These are phyloP conservation scores for Tardiomyces depauwii DNA, from an alignment of 1,139 yeast species.

Conservation along the genomic window DNA sequence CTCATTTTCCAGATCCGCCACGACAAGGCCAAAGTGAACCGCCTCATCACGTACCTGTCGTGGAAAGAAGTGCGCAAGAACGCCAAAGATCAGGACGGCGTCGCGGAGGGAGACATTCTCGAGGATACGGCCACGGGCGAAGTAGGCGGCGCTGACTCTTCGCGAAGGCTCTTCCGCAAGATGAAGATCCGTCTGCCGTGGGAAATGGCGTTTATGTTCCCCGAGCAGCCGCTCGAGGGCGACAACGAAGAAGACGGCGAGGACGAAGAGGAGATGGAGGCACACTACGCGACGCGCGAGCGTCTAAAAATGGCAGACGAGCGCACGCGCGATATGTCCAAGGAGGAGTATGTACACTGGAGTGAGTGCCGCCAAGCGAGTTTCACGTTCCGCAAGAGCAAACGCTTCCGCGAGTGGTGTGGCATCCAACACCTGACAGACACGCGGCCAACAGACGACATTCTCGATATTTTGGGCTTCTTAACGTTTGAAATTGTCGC, in stretches of 20 bases:
- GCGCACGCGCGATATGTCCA: slow-evolving; percentile 85
- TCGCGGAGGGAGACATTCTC: slow-evolving; percentile 41
- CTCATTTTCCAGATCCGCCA: slow-evolving; percentile 85
- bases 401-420: slow-evolving; percentile 94
- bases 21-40: slow-evolving; percentile 87
- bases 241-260: slow-evolving; percentile 64
- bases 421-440: slow-evolving; percentile 78
- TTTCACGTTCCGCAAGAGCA: slow-evolving; percentile 86
- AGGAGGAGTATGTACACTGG: slow-evolving; percentile 97
- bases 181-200: slow-evolving; percentile 82
- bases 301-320: slow-evolving; percentile 90
- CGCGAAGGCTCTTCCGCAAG: slow-evolving; percentile 60
- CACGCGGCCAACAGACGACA: slow-evolving; percentile 91
- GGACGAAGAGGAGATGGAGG: slow-evolving; percentile 84
- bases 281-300: slow-evolving; percentile 77
- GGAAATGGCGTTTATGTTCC: slow-evolving; percentile 91
- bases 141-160: slow-evolving; percentile 32
- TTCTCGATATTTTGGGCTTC: slow-evolving; percentile 89
- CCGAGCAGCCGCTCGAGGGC: slow-evolving; percentile 79
- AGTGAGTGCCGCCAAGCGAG: slow-evolving; percentile 97
- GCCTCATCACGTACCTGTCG: slow-evolving; percentile 79
- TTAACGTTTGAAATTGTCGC: slow-evolving; percentile 95
- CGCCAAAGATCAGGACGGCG: slow-evolving; percentile 90
- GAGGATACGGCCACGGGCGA: slow-evolving; percentile 34
- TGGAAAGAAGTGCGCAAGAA: slow-evolving; percentile 98